Evolutionary conservation across 2,329 filamentous ascomycete genomes (phyloP).

Genomic region (Aspergillus pseudoterreus): DNA sequence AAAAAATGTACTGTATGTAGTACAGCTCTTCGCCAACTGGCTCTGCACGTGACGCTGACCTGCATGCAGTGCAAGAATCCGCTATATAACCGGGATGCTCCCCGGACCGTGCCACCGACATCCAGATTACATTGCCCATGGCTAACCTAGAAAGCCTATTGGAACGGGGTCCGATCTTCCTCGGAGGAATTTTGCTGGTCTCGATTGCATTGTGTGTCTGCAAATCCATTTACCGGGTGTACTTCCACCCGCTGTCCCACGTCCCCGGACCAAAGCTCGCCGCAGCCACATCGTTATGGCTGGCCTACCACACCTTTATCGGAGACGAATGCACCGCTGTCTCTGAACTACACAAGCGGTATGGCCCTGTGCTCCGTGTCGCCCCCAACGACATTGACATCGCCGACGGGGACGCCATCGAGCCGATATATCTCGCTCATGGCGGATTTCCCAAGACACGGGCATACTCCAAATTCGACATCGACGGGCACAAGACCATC

Average conservation of each 20-base stretch:
- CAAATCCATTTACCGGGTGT: constrained; percentile 29
- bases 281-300: constrained; percentile 30
- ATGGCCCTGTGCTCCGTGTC: constrained; percentile 35
- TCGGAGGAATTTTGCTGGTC: background rate
- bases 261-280: constrained; percentile 38
- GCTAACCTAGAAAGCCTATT: too few species aligned
- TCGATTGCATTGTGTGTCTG: background rate
- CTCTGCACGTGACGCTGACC: too few species aligned
- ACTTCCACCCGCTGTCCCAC: constrained; percentile 37
- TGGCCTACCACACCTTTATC: constrained; percentile 27
- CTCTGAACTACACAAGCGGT: constrained; percentile 27
- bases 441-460: constrained; percentile 53
- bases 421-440: constrained; percentile 49
- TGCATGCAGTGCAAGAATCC: background rate
- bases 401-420: constrained; percentile 43
- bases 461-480: constrained; percentile 55
- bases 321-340: constrained; percentile 30
- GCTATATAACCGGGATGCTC: background rate
- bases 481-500: constrained; percentile 53
- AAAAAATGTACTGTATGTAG: too few species aligned
- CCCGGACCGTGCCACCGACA: too few species aligned
- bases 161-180: background rate
- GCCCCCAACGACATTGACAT: constrained; percentile 42
- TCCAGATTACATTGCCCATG: too few species aligned
- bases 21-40: too few species aligned